Base-by-base conservation (phyloP, 202 grass and related monocot genomes). In the Carex arenaria region DNA sequence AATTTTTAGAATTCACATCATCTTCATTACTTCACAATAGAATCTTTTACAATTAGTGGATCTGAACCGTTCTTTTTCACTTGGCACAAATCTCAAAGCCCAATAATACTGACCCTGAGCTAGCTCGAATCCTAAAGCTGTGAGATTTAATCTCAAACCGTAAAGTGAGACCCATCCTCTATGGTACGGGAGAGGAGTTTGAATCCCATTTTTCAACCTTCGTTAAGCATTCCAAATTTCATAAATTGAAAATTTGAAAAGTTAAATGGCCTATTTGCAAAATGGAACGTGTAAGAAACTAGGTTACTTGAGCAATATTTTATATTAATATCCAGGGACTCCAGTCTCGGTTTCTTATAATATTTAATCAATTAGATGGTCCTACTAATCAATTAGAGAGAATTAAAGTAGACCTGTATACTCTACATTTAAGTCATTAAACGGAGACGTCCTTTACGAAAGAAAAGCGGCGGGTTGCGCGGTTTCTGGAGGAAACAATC, bases 311-410 rank as follows among this genome's bases (percentile, higher is more conserved):
- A 60, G 53, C 73, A 5, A 74, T 78, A 60, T 77, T 7, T 5
- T 40, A 40, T 40, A 40, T 40, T 40, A 5, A 74, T 78, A 78
- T 77, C 52, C 7, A 57, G 72, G 2, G 51, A 57, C 72, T 74
- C 13, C 15, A 77, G 53, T 59, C 53, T 78, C 73, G 52, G 73
- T 59, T 78, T 78, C 53, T 77, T 36, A 30, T 77, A 19, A 60
- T 60, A 36, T 78, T 17, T 36, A 78, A 78, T 78, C 28, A 78
- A 38, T 60, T 19, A 77, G 11, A 78, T 59, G 53, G 30, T 4
- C 73, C 73, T 32, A 56, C 8, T 59, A 78, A 78, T 78, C 34
- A 78, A 78, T 78, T 78, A 38, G 7, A 19, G 52, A 59, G 14
- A 57, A 55, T 36, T 77, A 36, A 77, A 57, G 73, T 19, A 2